Percentiles rank a stretch among this genome's conserved stretches.
phyloP scores from a whole-genome alignment of 2,329 filamentous ascomycete species.

The Diaporthe vexans region DNA sequence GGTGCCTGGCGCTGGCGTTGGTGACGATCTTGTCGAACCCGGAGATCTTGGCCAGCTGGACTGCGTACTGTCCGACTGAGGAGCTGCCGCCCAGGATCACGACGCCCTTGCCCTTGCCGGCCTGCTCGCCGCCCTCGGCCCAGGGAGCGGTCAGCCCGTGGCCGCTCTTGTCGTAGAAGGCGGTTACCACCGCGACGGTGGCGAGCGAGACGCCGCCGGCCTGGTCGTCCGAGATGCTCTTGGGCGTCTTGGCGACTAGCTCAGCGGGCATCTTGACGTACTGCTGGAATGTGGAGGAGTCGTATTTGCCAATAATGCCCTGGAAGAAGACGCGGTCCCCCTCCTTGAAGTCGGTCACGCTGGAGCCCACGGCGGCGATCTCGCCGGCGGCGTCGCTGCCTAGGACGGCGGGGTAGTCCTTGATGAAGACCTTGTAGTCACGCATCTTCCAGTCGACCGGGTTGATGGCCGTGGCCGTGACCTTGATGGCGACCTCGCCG shows the following conservation, averaged over 20 bases:
- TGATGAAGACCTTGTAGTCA: slow-evolving; percentile 46
- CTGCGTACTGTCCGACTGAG: slow-evolving; percentile 58
- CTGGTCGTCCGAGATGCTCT: slow-evolving; percentile 49
- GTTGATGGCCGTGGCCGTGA: slow-evolving; percentile 51
- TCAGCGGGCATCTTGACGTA: slow-evolving; percentile 52
- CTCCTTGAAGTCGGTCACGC: slow-evolving; percentile 46
- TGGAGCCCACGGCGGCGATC: slow-evolving; percentile 50
- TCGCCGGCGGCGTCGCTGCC: slow-evolving; percentile 53
- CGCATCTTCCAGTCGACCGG: slow-evolving; percentile 54
- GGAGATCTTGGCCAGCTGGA: slow-evolving; percentile 58
- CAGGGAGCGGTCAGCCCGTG: slow-evolving; percentile 50
- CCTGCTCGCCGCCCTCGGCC: slow-evolving; percentile 49
- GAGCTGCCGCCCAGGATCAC: slow-evolving; percentile 51
- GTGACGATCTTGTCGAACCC: slow-evolving; percentile 61
- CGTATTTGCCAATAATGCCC: slow-evolving; percentile 50
- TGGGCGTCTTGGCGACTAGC: slow-evolving; percentile 51
- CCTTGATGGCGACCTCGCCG: slow-evolving; percentile 44
- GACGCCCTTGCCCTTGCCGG: slow-evolving; percentile 57
- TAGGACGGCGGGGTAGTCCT: slow-evolving; percentile 50
- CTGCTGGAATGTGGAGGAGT: slow-evolving; percentile 53
- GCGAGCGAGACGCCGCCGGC: slow-evolving; percentile 47
- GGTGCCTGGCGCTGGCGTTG: slow-evolving; percentile 53
- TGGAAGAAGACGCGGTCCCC: slow-evolving; percentile 57
- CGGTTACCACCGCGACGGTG: slow-evolving; percentile 44
- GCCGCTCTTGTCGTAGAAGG: slow-evolving; percentile 44